phyloP scores from a whole-genome alignment of 2,329 filamentous ascomycete species.

The Podosphaera fusca region DNA sequence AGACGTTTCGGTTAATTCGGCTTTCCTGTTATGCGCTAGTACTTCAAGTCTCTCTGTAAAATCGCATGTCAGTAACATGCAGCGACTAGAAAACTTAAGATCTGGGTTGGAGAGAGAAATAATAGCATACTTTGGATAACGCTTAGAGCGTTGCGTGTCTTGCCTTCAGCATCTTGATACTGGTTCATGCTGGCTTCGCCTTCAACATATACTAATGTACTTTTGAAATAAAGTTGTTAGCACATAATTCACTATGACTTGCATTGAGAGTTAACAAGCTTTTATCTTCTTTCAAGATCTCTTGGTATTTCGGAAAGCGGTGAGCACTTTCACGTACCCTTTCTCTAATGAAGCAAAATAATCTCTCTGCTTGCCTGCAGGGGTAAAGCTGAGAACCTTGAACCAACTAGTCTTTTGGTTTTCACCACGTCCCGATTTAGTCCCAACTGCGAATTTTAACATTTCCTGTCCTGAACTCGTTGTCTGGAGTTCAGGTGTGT shows the following conservation, averaged over 20 bases:
- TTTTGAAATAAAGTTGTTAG: conserved; percentile 18
- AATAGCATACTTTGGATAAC: conserved; percentile 53
- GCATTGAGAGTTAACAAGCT: not conserved
- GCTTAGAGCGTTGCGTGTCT: conserved; percentile 37
- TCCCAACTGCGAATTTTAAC: conserved; percentile 55
- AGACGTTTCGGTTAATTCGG: too few relatives aligned
- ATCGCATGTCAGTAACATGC: too few relatives aligned
- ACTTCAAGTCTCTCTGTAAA: too few relatives aligned
- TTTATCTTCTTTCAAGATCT: not conserved
- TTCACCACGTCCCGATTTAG: conserved; percentile 39
- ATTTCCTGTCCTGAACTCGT: conserved; percentile 52
- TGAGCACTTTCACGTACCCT: conserved; percentile 39
- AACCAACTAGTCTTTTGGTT: conserved; percentile 72
- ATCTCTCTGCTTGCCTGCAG: conserved; percentile 46
- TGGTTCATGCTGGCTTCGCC: conserved; percentile 49
- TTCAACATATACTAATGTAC: conserved; percentile 61
- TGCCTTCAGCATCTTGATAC: conserved; percentile 50
- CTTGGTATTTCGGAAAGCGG: not conserved
- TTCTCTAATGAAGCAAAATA: conserved; percentile 53
- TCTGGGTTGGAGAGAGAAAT: too few relatives aligned
- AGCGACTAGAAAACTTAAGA: too few relatives aligned
- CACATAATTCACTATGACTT: not conserved
- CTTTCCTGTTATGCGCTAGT: too few relatives aligned
- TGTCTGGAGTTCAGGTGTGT: conserved; percentile 49
- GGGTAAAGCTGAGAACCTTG: conserved; percentile 47